phyloP scores from a whole-genome alignment of 352 stramenopile genomes.

The Phytophthora capsici region DNA sequence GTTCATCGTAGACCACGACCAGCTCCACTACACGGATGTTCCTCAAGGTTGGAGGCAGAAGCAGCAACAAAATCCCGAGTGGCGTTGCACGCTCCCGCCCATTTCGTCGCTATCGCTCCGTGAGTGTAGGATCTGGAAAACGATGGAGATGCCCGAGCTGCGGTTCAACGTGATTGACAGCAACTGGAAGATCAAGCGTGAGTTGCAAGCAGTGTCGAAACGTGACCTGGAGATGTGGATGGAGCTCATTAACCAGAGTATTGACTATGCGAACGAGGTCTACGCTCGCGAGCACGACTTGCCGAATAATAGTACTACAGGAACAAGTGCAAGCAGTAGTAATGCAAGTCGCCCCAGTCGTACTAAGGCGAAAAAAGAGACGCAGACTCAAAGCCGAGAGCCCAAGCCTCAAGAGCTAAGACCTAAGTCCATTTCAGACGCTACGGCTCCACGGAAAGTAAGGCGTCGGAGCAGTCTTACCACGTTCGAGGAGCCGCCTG shows the following conservation, averaged over 20 bases:
- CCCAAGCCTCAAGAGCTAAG: constrained; percentile 25
- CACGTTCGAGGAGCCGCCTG: constrained; percentile 35
- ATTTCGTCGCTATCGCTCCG: constrained; percentile 70
- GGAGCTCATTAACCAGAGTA: constrained; percentile 73
- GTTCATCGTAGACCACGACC: constrained; percentile 72
- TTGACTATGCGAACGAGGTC: constrained; percentile 76
- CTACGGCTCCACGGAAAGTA: constrained; percentile 25
- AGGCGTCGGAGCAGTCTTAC: constrained; percentile 36
- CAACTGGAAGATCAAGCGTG: constrained; percentile 85
- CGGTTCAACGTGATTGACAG: constrained; percentile 80
- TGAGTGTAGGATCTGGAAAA: constrained; percentile 87
- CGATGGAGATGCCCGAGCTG: constrained; percentile 85
- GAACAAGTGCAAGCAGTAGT: constrained; percentile 37
- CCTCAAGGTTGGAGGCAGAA: constrained; percentile 38
- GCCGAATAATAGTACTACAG: constrained; percentile 46
- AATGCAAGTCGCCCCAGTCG: constrained; percentile 36
- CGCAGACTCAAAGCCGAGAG: constrained; percentile 13
- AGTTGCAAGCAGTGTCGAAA: constrained; percentile 67
- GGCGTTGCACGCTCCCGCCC: constrained; percentile 39
- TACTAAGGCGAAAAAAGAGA: constrained; percentile 25
- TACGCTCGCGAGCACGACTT: constrained; percentile 40
- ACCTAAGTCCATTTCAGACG: constrained; percentile 26
- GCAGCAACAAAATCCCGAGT: constrained; percentile 30
- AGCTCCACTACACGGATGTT: constrained; percentile 77
- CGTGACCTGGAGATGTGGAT: constrained; percentile 78